Conservation (phyloP, 2,329 filamentous ascomycete species). For the Calonectria pteridis region DNA sequence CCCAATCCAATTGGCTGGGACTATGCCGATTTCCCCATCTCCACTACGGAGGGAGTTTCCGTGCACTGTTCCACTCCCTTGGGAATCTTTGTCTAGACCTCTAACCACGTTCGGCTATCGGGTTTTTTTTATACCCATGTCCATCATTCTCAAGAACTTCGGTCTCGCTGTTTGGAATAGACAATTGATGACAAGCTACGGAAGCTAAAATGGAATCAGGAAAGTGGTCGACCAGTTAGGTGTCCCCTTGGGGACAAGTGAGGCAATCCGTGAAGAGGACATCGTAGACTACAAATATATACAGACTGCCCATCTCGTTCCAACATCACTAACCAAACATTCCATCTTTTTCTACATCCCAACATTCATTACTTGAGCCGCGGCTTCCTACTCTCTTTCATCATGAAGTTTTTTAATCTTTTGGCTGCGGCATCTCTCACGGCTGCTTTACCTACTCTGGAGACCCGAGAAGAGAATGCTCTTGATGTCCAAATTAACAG, state of each 20-base stretch:
- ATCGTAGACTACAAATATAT: not conserved
- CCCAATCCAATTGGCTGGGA: not conserved
- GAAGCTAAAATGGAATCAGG: slow-evolving; percentile 1
- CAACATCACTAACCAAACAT: not conserved
- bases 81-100: not conserved
- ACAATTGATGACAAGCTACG: not conserved
- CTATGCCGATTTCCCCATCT: not conserved
- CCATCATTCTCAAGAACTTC: not conserved
- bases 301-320: not conserved
- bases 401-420: not conserved
- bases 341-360: not conserved
- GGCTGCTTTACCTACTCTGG: not conserved
- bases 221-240: not conserved
- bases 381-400: not conserved
- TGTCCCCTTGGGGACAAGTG: not conserved
- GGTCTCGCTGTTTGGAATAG: not conserved
- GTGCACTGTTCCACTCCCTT: not conserved
- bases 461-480: not conserved
- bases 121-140: not conserved
- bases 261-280: not conserved
- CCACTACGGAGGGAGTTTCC: not conserved
- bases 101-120: not conserved
- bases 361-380: not conserved
- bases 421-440: not conserved
- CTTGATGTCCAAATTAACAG: not conserved